Conservation (phyloP, 2,329 filamentous ascomycete species). For the Rhinocladiella mackenziei region DNA sequence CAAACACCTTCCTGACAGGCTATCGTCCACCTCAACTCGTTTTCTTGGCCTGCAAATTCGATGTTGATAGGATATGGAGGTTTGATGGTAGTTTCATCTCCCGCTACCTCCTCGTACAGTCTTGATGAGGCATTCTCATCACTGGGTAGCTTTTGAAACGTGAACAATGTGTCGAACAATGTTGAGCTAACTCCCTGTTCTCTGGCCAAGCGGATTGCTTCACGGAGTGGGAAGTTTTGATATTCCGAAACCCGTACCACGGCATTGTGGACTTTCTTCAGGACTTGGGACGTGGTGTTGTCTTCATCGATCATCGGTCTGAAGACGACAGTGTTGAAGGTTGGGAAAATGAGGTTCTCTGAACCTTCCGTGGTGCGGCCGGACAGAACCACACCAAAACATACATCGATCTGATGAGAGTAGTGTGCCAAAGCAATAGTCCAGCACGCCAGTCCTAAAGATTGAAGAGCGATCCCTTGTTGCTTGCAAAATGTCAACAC, state of each 20-base stretch:
- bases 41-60: slow-evolving; percentile 65
- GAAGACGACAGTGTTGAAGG: slow-evolving; percentile 84
- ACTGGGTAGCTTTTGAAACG: slow-evolving; percentile 57
- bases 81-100: slow-evolving; percentile 54
- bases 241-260: slow-evolving; percentile 63
- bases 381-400: slow-evolving; percentile 78
- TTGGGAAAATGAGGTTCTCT: slow-evolving; percentile 71
- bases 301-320: slow-evolving; percentile 67
- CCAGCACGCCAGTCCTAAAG: slow-evolving; percentile 73
- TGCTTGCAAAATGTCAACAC: slow-evolving; percentile 61
- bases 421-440: slow-evolving; percentile 64
- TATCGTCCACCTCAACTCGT: slow-evolving; percentile 63
- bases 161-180: slow-evolving; percentile 63
- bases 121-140: slow-evolving; percentile 20
- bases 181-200: slow-evolving; percentile 34
- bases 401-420: slow-evolving; percentile 64
- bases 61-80: slow-evolving; percentile 79
- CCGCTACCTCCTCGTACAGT: slow-evolving; percentile 58
- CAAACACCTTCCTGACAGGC: slow-evolving; percentile 62
- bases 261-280: slow-evolving; percentile 69
- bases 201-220: slow-evolving; percentile 55
- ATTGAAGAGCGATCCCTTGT: slow-evolving; percentile 68
- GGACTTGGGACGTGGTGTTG: slow-evolving; percentile 54
- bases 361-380: slow-evolving; percentile 72
- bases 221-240: slow-evolving; percentile 73